Base-by-base conservation (phyloP, 495 filamentous ascomycete species). In the Lasiosphaeria ovina region DNA sequence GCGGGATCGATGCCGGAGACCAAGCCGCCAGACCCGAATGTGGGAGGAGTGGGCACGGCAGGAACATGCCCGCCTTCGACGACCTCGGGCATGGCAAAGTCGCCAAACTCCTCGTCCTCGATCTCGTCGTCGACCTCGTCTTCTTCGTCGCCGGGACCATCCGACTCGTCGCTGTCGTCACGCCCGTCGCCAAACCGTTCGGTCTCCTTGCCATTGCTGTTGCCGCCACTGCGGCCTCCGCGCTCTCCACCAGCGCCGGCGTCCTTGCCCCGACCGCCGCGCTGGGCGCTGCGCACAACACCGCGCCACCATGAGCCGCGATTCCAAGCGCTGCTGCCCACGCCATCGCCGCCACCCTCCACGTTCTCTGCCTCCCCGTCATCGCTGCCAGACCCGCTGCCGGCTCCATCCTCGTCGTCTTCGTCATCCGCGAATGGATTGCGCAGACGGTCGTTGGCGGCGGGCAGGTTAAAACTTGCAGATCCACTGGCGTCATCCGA, bases 81-180 rank as follows among this genome's bases (percentile, higher is more conserved):
- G 12, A 74, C 77, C 64, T 81, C 79, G 53, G 77, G 74, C 76
- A 81, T 79, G 67, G 78, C 78, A 62, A 81, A 81, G 57, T 81
- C 79, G 12, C 78, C 79, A 65, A 80, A 81, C 59, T 81, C 79
- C 52, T 80, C 79, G 38, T 80, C 77, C 7, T 78, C 78, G 3
- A 77, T 74, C 7, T 78, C 77, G 24, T 78, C 77, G 16, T 74
- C 74, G 12, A 64, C 69, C 6, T 65, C 68, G 35, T 71, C 74
- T 14, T 74, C 72, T 24, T 73, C 72, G 36, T 72, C 72, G 10
- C 55, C 63, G 9, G n/a, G 52, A 6, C 55, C 61, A 52, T 65
- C 63, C 2, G 68, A 71, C 0, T 68, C 69, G 54, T 79, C 76
- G 24, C 71, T 74, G 51, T 78, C 77, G 44, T 79, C 78, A 36